Conservation (phyloP, 441 rosid species). For the Gossypium trilobum region DNA sequence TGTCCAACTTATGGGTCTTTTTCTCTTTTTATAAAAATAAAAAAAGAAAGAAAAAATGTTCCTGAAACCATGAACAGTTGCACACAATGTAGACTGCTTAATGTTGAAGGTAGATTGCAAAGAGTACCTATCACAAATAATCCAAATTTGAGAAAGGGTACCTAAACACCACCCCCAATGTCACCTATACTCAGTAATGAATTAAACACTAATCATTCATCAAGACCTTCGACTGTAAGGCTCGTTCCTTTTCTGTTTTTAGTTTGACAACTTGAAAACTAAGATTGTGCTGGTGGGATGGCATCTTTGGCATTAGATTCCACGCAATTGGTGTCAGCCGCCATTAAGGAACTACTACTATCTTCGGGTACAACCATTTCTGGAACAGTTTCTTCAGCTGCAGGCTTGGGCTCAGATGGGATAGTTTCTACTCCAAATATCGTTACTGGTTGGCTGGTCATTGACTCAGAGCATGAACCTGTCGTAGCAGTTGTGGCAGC, state of each 20-base stretch:
- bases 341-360: constrained; percentile 19
- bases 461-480: constrained; percentile 18
- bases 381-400: constrained; percentile 24
- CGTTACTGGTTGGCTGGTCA: constrained; percentile 22
- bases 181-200: background rate
- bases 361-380: constrained; percentile 15
- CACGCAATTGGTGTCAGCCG: constrained; percentile 1
- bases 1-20: background rate
- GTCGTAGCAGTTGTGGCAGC: constrained; percentile 10
- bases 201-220: background rate
- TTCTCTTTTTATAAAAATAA: background rate
- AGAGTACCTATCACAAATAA: background rate
- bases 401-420: constrained; percentile 20
- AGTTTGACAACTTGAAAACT: constrained; percentile 1
- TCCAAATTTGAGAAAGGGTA: background rate
- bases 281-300: constrained; percentile 5
- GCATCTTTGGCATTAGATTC: constrained; percentile 10
- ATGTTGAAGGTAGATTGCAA: background rate
- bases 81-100: background rate
- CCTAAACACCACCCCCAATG: background rate
- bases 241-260: background rate
- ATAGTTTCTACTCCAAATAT: constrained; percentile 22
- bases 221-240: background rate
- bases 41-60: background rate
- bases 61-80: background rate